These are phyloP conservation scores for Coniochaeta prunicola DNA, from an alignment of 2,329 filamentous ascomycete species.

Conservation along the genomic window DNA sequence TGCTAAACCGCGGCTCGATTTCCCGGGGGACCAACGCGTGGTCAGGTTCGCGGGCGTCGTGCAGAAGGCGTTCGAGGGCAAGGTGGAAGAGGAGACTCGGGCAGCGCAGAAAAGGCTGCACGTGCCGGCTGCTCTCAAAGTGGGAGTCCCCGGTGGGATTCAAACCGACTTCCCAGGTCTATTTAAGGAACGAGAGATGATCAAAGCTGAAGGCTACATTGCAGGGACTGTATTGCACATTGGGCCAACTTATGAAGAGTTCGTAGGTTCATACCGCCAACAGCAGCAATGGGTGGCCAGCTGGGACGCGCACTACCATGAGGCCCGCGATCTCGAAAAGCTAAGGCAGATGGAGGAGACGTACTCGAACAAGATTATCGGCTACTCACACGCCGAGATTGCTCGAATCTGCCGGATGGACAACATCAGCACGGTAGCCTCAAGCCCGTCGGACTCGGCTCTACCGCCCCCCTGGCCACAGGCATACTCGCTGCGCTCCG, in stretches of 20 bases:
- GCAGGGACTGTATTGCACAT: conserved; percentile 8
- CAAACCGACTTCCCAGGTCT: not conserved
- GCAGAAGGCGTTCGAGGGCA: conserved; percentile 6
- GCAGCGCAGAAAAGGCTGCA: not conserved
- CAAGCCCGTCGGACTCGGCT: not conserved
- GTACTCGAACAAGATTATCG: conserved; percentile 7
- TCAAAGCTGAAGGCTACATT: conserved; percentile 8
- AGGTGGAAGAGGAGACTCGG: conserved; percentile 2
- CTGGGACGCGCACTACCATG: conserved; percentile 7
- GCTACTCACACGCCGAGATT: conserved; percentile 3
- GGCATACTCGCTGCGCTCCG: not conserved
- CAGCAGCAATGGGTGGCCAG: conserved; percentile 8
- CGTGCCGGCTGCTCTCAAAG: no score
- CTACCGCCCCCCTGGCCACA: not conserved
- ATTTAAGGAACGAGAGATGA: not conserved
- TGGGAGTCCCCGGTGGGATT: not conserved
- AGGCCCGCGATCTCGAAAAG: conserved; percentile 1
- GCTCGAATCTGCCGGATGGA: conserved; percentile 5
- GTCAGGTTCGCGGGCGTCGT: conserved; percentile 10
- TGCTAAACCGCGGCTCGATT: conserved; percentile 1
- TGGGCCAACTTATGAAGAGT: conserved; percentile 6
- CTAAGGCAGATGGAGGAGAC: conserved; percentile 9
- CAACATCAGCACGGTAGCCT: not conserved
- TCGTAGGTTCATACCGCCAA: conserved; percentile 7
- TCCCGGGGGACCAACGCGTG: conserved; percentile 6